Evolutionary conservation across 306 rosid genomes (phyloP), one percentile per base, ranked within the genome.

Genomic region (Dryas alaskensis): DNA sequence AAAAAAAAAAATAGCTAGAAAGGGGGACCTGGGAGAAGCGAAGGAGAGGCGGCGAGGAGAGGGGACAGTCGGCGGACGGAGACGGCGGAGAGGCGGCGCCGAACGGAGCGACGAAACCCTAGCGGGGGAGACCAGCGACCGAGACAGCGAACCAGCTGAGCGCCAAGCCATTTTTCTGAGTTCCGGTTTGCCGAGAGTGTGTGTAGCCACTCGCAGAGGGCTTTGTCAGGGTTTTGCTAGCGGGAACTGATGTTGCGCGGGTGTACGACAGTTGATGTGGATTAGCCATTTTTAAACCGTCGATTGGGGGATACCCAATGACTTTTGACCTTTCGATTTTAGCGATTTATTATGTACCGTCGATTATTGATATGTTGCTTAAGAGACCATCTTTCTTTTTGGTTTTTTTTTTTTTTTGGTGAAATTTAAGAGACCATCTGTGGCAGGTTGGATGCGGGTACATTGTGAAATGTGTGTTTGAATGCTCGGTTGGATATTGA

Each of bases 11-110:
- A n/a, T 16, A 40, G 16, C 40, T 45, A 8, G 58, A 43, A 58
- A 46, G 44, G 60, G 65, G 17, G 68, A 87, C 94, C 93, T 92
- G 75, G 98, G 80, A 67, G 91, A 53, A 10, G 90, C 84, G 60
- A 88, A 80, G 17, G 94, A 85, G 77, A 86, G 86, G 57, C 92
- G 94, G 67, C 92, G 95, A 62, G 96, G 89, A 22, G 92, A 80
- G n/a, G 93, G 55, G 52, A 84, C 72, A 54, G 85, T 71, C 10
- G 96, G 96, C 2, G 89, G 88, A 4, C 84, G 86, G 60, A 86
- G 68, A 25, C 96, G 93, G 47, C 94, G 89, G 49, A 89, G 78
- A 43, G 91, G 47, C 2, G 95, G 76, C 3, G 90, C 76, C 0
- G 90, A 73, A 22, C 99, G 99, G 67, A 80, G 83, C 40, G 85